Conservation (phyloP, 2,329 filamentous ascomycete genomes). For the Fusarium stilboides region DNA sequence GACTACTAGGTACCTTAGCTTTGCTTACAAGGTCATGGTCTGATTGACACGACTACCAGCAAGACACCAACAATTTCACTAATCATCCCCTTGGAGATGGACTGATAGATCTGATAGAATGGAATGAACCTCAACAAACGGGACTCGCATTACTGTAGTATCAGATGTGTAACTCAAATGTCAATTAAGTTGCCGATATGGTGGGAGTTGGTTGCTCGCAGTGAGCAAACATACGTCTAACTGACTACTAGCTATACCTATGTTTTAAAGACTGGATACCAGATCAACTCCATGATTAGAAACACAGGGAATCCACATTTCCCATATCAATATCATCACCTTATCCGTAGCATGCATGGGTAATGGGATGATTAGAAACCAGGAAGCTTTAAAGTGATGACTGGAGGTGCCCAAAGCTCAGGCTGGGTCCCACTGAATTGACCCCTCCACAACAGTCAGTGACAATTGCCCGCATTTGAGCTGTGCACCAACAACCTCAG, state of each 20-base stretch:
- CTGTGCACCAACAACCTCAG: neutral
- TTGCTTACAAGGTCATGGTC: conserved; percentile 32
- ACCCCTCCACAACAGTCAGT: conserved; percentile 22
- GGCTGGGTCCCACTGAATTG: conserved; percentile 3
- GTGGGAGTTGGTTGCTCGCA: no score
- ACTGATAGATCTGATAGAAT: neutral
- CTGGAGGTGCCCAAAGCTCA: neutral
- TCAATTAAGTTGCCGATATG: neutral
- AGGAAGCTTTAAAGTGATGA: neutral
- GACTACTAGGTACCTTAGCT: no score
- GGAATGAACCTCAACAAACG: conserved; percentile 3
- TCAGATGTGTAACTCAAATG: neutral
- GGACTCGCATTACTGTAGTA: neutral
- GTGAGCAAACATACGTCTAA: no score
- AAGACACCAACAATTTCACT: conserved; percentile 9
- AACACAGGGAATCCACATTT: neutral
- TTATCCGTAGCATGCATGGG: no score
- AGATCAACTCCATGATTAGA: neutral
- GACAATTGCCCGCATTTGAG: conserved; percentile 8
- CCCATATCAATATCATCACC: neutral
- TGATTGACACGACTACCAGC: conserved; percentile 22
- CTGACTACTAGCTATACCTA: neutral
- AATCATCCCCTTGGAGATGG: neutral
- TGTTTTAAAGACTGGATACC: neutral
- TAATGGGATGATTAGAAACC: neutral